These are phyloP conservation scores for Fusarium pseudonygamai DNA, from an alignment of 2,329 filamentous ascomycete species.

Conservation along the genomic window DNA sequence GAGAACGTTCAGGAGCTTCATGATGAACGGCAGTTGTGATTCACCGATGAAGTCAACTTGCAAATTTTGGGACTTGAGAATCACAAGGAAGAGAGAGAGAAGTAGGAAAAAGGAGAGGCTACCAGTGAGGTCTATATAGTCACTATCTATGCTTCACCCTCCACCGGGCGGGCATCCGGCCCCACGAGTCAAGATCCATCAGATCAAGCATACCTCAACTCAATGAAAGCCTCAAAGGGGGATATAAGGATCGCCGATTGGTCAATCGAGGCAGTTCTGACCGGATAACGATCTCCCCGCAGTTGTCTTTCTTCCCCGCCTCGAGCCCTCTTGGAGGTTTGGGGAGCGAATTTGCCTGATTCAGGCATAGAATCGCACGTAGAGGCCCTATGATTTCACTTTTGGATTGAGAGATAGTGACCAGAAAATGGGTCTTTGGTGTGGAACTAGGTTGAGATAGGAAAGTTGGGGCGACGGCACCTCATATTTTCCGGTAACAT, in stretches of 20 bases:
- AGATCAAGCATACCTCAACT: background rate
- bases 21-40: conserved; percentile 14
- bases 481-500: background rate
- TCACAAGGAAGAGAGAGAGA: background rate
- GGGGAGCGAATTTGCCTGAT: conserved; percentile 21
- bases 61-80: background rate
- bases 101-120: background rate
- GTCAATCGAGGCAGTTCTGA: background rate
- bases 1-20: conserved; percentile 45
- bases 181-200: conserved; percentile 31
- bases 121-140: conserved; percentile 28
- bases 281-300: conserved; percentile 13
- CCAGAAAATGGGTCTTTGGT: conserved; percentile 8
- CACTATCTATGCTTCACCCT: conserved; percentile 10
- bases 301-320: conserved; percentile 14
- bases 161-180: conserved; percentile 17
- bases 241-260: conserved; percentile 7
- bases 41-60: background rate
- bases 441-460: conserved; percentile 33
- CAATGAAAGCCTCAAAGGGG: conserved; percentile 1
- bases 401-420: conserved; percentile 1
- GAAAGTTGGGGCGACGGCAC: conserved; percentile 33
- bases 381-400: background rate
- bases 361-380: conserved; percentile 21
- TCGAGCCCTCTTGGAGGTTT: conserved; percentile 3